Conservation (phyloP, 768 basidiomycete genomes). For the Termitomyces sp. region DNA sequence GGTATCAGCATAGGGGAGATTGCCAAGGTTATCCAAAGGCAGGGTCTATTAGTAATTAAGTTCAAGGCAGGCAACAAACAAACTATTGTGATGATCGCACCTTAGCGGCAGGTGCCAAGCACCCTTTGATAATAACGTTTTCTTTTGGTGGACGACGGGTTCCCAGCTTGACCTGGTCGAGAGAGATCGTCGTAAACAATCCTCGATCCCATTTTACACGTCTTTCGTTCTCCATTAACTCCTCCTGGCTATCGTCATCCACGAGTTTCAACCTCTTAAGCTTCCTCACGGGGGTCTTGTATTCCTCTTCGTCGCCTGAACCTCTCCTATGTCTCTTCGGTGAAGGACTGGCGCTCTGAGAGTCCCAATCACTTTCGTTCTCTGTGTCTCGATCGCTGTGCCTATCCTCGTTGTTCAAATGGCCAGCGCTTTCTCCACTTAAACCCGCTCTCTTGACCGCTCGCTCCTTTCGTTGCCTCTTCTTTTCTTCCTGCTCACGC, state of each 20-base stretch:
- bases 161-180: conserved; percentile 59
- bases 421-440: conserved; percentile 25
- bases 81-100: conserved; percentile 27
- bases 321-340: conserved; percentile 48
- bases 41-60: conserved; percentile 37
- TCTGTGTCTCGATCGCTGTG: conserved; percentile 24
- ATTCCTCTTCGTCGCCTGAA: conserved; percentile 80
- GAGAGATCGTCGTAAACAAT: conserved; percentile 52
- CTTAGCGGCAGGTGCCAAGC: conserved; percentile 63
- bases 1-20: conserved; percentile 51
- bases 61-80: not conserved
- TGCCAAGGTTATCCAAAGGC: conserved; percentile 67
- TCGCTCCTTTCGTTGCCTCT: conserved; percentile 46
- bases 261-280: conserved; percentile 33
- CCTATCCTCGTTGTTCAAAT: conserved; percentile 20
- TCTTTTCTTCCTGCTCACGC: conserved; percentile 61
- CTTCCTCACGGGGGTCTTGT: conserved; percentile 53
- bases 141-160: conserved; percentile 38
- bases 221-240: conserved; percentile 33
- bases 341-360: conserved; percentile 13
- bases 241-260: conserved; percentile 26
- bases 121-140: conserved; percentile 48
- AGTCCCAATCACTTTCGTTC: conserved; percentile 19
- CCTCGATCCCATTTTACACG: conserved; percentile 78
- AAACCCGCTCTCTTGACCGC: conserved; percentile 55